These are phyloP conservation scores for Beauveria rudraprayagi DNA, from an alignment of 2,329 filamentous ascomycete species.

Conservation along the genomic window DNA sequence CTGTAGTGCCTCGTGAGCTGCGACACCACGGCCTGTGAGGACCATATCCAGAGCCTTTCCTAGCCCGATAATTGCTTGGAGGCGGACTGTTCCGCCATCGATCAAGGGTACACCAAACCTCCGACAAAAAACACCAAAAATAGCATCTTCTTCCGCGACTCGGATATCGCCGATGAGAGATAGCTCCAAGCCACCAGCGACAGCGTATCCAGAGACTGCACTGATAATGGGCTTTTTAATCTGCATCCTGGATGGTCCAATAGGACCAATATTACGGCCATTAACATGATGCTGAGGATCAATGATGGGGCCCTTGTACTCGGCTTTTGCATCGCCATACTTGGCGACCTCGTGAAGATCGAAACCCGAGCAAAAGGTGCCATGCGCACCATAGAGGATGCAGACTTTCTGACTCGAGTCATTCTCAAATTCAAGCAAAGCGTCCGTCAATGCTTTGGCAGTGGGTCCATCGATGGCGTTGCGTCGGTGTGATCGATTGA, in stretches of 20 bases:
- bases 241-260: conserved; percentile 42
- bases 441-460: conserved; percentile 36
- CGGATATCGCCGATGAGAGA: conserved; percentile 44
- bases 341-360: conserved; percentile 39
- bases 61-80: conserved; percentile 42
- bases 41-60: conserved; percentile 48
- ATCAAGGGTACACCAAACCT: conserved; percentile 27
- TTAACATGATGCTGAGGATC: conserved; percentile 10
- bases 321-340: conserved; percentile 1
- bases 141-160: conserved; percentile 42
- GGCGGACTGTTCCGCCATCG: conserved; percentile 25
- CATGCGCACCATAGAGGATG: conserved; percentile 36
- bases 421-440: conserved; percentile 40
- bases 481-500: conserved; percentile 38
- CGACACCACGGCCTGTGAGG: conserved; percentile 41
- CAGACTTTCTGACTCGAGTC: conserved; percentile 43
- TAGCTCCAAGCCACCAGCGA: conserved; percentile 45
- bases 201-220: conserved; percentile 43
- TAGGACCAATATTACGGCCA: conserved; percentile 30
- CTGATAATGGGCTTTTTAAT: conserved; percentile 43
- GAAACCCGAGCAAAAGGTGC: conserved; percentile 45
- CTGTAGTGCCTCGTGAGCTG: conserved; percentile 38
- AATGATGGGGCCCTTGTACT: conserved; percentile 4
- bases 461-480: conserved; percentile 45
- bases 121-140: conserved; percentile 48